Evolutionary conservation across 2,329 filamentous ascomycete species (phyloP).

Genomic region (Verticillium longisporum): DNA sequence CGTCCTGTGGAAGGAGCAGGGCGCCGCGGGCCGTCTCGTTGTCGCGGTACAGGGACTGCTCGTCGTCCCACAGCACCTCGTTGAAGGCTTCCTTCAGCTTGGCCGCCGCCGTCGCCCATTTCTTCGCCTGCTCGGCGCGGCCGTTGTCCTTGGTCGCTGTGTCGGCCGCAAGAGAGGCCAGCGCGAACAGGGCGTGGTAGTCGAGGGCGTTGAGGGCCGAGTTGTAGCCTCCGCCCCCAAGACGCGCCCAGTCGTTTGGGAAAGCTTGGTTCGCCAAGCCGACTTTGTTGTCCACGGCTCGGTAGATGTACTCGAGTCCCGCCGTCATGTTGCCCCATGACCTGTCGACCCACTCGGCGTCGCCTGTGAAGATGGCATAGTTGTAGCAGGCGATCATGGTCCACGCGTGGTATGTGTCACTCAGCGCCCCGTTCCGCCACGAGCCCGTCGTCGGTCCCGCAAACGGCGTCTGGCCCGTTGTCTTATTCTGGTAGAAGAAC

Average conservation of each 20-base stretch:
- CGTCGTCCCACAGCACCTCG: constrained; percentile 34
- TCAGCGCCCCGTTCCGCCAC: constrained; percentile 12
- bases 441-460: constrained; percentile 15
- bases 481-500: constrained; percentile 28
- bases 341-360: constrained; percentile 29
- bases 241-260: constrained; percentile 21
- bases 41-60: constrained; percentile 37
- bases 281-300: constrained; percentile 7
- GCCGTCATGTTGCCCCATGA: constrained; percentile 35
- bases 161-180: constrained; percentile 13
- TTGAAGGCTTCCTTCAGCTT: constrained; percentile 29
- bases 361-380: constrained; percentile 39
- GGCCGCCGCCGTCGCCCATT: constrained; percentile 6
- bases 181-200: constrained; percentile 18
- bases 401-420: constrained; percentile 30
- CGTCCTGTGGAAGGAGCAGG: constrained; percentile 39
- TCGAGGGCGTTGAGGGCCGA: constrained; percentile 23
- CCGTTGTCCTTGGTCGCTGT: constrained; percentile 3
- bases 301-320: constrained; percentile 17
- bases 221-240: constrained; percentile 21
- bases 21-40: constrained; percentile 32
- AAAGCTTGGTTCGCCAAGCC: constrained; percentile 12
- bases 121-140: constrained; percentile 2
- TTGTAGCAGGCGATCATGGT: constrained; percentile 44
- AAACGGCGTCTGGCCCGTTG: constrained; percentile 14